phyloP scores from a whole-genome alignment of 2,329 filamentous ascomycete genomes.

The Paraconiothyrium sp. region DNA sequence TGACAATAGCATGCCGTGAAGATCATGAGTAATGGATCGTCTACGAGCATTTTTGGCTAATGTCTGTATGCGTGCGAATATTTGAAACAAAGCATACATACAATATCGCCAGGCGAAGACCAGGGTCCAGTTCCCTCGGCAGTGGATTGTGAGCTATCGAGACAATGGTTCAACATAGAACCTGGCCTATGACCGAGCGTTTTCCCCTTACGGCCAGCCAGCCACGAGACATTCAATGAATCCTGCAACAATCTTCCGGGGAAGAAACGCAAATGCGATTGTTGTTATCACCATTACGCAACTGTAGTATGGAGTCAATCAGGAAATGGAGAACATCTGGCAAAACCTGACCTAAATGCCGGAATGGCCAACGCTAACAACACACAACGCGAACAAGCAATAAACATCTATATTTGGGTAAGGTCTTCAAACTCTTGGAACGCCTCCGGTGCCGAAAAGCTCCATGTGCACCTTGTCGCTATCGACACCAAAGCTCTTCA shows the following conservation, averaged over 20 bases:
- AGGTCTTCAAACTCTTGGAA: constrained; percentile 33
- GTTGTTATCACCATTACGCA: not conserved
- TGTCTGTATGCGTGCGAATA: too few species aligned
- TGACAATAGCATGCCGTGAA: too few species aligned
- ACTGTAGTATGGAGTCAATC: not conserved
- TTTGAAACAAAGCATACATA: not conserved
- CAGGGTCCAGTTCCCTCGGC: constrained; percentile 1
- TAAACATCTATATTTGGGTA: constrained; percentile 2
- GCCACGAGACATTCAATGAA: constrained; percentile 2
- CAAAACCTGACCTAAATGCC: not conserved
- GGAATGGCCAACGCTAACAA: not conserved
- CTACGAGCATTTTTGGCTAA: too few species aligned
- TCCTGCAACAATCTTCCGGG: not conserved
- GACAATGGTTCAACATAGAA: not conserved
- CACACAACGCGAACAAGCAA: not conserved
- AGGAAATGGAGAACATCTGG: not conserved
- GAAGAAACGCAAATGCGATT: not conserved
- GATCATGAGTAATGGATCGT: too few species aligned
- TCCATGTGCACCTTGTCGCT: constrained; percentile 71
- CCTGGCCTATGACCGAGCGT: not conserved
- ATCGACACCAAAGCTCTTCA: constrained; percentile 66
- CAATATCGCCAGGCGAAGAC: not conserved
- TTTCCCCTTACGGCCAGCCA: not conserved
- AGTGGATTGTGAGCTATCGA: not conserved
- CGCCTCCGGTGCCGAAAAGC: constrained; percentile 62